Percentiles rank a stretch among this genome's conserved stretches.
Conservation (phyloP, 2,329 filamentous ascomycete species). For the Fusarium verticillioides region DNA sequence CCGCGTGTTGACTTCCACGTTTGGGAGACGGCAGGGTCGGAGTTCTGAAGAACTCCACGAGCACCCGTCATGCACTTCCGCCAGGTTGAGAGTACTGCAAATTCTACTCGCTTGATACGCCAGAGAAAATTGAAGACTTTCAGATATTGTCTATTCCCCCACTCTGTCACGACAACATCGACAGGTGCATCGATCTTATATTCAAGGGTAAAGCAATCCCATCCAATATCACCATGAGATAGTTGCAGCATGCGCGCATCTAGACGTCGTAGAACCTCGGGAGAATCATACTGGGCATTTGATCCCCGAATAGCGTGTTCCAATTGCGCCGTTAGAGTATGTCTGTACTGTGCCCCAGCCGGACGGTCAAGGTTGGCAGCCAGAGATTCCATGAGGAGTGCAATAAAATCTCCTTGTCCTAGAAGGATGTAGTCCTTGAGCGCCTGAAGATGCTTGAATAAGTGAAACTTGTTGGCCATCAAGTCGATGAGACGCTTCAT, state of each 20-base stretch:
- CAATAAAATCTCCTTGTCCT: slow-evolving; percentile 97
- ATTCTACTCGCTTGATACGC: slow-evolving; percentile 98
- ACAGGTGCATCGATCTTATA: slow-evolving; percentile 98
- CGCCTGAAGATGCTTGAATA: slow-evolving; percentile 91
- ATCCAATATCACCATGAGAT: slow-evolving; percentile 95
- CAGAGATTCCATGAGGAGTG: slow-evolving; percentile 94
- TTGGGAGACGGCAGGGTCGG: slow-evolving; percentile 73
- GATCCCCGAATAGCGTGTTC: slow-evolving; percentile 97
- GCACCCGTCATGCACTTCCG: slow-evolving; percentile 95
- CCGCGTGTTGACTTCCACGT: slow-evolving; percentile 94
- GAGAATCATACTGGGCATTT: slow-evolving; percentile 94
- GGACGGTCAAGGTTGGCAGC: slow-evolving; percentile 93
- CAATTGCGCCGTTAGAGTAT: slow-evolving; percentile 96
- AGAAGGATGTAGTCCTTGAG: slow-evolving; percentile 95
- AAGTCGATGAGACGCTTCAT: slow-evolving; percentile 94
- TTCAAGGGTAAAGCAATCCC: slow-evolving; percentile 98
- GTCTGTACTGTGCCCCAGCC: slow-evolving; percentile 95
- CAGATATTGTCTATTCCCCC: slow-evolving; percentile 94
- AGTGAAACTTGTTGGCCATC: slow-evolving; percentile 94
- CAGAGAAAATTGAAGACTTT: slow-evolving; percentile 99
- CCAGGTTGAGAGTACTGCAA: slow-evolving; percentile 91
- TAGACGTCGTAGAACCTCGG: slow-evolving; percentile 88
- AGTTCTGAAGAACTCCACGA: slow-evolving; percentile 85
- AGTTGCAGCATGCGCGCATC: slow-evolving; percentile 99
- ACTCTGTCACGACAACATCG: slow-evolving; percentile 96